Percentiles rank a stretch among this genome's conserved stretches.
Conservation (phyloP, 1,284 basidiomycete genomes). For the Ganoderma sinense region DNA sequence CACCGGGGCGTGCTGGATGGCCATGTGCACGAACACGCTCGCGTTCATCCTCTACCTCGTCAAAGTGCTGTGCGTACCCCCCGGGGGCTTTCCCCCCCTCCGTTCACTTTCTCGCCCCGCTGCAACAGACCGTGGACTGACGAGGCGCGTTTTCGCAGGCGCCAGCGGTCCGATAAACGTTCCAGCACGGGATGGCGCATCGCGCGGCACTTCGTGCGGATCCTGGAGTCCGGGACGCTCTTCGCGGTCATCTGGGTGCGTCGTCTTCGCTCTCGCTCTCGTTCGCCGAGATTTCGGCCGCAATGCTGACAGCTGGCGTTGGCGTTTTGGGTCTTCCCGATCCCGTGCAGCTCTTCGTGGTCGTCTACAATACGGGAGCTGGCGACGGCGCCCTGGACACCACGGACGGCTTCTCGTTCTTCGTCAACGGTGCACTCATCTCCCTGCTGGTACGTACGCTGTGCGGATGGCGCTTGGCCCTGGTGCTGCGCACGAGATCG, state of each 20-base stretch:
- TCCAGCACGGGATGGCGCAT: background rate
- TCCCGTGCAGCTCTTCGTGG: background rate
- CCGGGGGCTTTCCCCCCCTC: background rate
- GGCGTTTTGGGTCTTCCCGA: too few relatives aligned
- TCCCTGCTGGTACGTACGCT: background rate
- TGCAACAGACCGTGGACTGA: background rate
- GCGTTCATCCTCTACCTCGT: slow-evolving; percentile 4
- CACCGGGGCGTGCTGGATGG: background rate
- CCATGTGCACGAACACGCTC: background rate
- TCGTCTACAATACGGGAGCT: background rate
- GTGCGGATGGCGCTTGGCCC: background rate
- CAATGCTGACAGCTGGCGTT: background rate
- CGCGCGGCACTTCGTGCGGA: background rate
- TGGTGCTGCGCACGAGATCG: background rate
- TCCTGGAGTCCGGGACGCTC: slow-evolving; percentile 1
- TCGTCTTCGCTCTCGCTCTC: too few relatives aligned
- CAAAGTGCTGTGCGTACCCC: slow-evolving; percentile 4
- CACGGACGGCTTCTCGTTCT: slow-evolving; percentile 3
- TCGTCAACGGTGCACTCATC: slow-evolving; percentile 1
- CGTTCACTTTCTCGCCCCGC: too few relatives aligned
- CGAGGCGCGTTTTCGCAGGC: background rate
- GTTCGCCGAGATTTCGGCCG: background rate
- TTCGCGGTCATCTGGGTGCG: slow-evolving; percentile 6
- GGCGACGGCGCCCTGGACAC: background rate
- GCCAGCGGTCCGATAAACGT: background rate